Percentiles rank a stretch among this genome's conserved stretches.
Evolutionary conservation across 148 eudicot species (phyloP).

Genomic region (Dianthus caryophyllus): DNA sequence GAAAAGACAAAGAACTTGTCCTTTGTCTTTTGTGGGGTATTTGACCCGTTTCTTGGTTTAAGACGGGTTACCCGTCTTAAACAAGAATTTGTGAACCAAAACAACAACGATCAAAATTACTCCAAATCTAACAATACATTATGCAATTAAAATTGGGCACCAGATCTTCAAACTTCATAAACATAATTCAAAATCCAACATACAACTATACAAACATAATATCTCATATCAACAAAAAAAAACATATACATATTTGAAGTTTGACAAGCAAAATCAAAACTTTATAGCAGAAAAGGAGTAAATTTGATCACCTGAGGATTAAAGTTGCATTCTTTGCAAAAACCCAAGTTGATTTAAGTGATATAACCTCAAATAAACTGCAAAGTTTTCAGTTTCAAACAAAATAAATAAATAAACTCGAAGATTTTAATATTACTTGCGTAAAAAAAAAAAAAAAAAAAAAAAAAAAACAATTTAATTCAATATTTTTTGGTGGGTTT

Average conservation of each 20-base stretch:
- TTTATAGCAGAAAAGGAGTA: background rate
- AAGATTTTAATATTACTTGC: background rate
- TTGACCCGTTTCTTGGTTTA: too few relatives aligned
- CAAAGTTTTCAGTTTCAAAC: constrained; percentile 19
- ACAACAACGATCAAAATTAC: constrained; percentile 5
- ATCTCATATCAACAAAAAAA: background rate
- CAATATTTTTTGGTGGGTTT: constrained; percentile 7
- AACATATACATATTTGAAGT: background rate
- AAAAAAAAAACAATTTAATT: too few relatives aligned
- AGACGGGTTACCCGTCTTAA: too few relatives aligned
- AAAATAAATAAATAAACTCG: background rate
- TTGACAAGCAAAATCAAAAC: constrained; percentile 2
- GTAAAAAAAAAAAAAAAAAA: background rate
- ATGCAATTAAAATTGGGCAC: background rate
- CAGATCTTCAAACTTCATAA: constrained; percentile 11
- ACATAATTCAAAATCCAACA: background rate
- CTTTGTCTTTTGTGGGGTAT: too few relatives aligned
- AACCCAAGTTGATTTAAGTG: constrained; percentile 13
- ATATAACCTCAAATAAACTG: constrained; percentile 3
- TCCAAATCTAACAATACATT: background rate
- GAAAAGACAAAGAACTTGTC: too few relatives aligned
- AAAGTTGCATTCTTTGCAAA: constrained; percentile 18
- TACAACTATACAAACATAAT: background rate
- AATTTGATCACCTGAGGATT: constrained; percentile 21
- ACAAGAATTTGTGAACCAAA: too few relatives aligned